These are phyloP conservation scores for Persicaria maculosa DNA, from an alignment of 148 eudicot genomes.

Conservation along the genomic window DNA sequence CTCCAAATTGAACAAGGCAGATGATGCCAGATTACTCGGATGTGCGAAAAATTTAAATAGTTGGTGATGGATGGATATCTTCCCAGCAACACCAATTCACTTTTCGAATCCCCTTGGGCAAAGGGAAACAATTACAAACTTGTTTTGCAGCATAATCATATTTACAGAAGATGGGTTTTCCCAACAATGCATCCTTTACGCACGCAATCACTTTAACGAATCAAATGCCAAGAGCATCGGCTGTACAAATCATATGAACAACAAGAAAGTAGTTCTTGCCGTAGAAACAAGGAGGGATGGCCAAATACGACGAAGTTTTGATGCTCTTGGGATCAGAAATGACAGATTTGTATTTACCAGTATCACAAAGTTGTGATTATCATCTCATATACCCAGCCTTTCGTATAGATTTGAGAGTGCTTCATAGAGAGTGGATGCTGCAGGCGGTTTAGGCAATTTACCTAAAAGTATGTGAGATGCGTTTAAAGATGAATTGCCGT, in stretches of 20 bases:
- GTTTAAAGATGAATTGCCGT: constrained; percentile 56
- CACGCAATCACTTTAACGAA: background rate
- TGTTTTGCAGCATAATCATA: background rate
- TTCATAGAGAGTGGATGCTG: constrained; percentile 63
- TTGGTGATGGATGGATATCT: no score
- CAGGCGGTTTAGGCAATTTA: constrained; percentile 70
- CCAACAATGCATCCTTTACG: background rate
- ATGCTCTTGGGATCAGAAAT: background rate
- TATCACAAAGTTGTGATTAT: background rate
- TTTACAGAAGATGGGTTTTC: constrained; percentile 1
- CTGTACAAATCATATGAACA: constrained; percentile 9
- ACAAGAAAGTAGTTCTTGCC: background rate
- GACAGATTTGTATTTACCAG: background rate
- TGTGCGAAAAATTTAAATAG: no score
- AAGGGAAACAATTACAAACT: background rate
- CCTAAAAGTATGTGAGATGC: constrained; percentile 72
- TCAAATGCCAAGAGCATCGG: background rate
- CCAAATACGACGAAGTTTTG: background rate
- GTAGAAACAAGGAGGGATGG: background rate
- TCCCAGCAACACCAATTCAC: background rate
- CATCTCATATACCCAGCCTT: constrained; percentile 30
- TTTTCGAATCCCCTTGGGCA: background rate
- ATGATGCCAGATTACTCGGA: no score
- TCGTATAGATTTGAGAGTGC: constrained; percentile 54
- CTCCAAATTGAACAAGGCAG: no score